A percentile compares a stretch with the other conserved stretches of the same genome.
These are phyloP conservation scores for Melocanna baccifera DNA, from an alignment of 176 grass and related monocot genomes.

Conservation along the genomic window DNA sequence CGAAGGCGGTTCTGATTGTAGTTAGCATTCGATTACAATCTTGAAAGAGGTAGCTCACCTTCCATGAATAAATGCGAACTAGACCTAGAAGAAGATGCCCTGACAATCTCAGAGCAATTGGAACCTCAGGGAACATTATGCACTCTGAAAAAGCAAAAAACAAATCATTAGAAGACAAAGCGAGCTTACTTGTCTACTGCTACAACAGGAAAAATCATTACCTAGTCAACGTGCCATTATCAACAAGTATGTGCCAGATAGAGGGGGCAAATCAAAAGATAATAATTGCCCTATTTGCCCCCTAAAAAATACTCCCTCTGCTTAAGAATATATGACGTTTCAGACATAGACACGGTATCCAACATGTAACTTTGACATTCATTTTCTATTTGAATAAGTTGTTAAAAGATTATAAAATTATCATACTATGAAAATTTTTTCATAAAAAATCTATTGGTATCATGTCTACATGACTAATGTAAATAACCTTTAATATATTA, in stretches of 20 bases:
- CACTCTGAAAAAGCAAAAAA: constrained; percentile 41
- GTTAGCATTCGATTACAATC: constrained; percentile 78
- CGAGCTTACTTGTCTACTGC: neutral
- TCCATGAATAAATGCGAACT: constrained; percentile 92
- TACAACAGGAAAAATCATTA: neutral
- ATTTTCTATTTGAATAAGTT: too few relatives aligned
- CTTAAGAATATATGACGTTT: too few relatives aligned
- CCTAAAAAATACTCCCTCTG: neutral
- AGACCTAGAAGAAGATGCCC: constrained; percentile 90
- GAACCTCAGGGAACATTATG: constrained; percentile 81
- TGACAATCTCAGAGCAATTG: constrained; percentile 83
- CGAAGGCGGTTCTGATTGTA: constrained; percentile 55
- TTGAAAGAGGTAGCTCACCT: constrained; percentile 79
- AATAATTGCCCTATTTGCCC: neutral
- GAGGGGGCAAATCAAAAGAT: neutral
- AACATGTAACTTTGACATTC: too few relatives aligned
- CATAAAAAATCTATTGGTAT: too few relatives aligned
- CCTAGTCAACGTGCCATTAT: neutral
- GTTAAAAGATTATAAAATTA: too few relatives aligned
- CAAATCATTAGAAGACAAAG: neutral
- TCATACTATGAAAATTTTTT: too few relatives aligned
- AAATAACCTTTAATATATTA: too few relatives aligned
- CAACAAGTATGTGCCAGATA: neutral
- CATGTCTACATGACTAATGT: too few relatives aligned
- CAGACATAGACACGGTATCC: too few relatives aligned